Evolutionary conservation across 768 basidiomycete genomes (phyloP).

Genomic region (Suillus hirtellus): DNA sequence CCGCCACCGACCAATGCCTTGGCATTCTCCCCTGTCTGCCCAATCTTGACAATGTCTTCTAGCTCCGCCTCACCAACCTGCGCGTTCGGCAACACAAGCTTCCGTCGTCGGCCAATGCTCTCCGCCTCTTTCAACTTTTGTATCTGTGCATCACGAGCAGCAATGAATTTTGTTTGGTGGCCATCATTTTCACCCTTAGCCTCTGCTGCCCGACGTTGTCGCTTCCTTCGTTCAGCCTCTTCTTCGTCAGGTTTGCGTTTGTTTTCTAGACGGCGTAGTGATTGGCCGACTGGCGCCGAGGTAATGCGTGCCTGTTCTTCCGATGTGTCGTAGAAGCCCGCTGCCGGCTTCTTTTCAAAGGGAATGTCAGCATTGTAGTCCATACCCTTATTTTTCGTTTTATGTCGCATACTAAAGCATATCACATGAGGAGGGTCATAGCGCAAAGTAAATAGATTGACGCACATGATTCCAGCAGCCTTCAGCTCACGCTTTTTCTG

Average conservation of each 20-base stretch:
- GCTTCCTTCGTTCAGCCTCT: constrained; percentile 90
- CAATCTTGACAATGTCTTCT: constrained; percentile 99
- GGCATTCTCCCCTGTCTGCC: constrained; percentile 86
- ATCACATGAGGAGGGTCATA: constrained; percentile 10
- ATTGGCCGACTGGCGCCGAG: constrained; percentile 89
- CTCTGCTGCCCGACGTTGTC: constrained; percentile 63
- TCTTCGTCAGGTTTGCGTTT: constrained; percentile 94
- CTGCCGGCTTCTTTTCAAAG: constrained; percentile 93
- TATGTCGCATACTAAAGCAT: constrained; percentile 75
- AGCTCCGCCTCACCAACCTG: constrained; percentile 95
- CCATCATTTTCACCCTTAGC: constrained; percentile 63
- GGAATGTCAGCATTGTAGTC: constrained; percentile 99
- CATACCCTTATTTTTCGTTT: constrained; percentile 97
- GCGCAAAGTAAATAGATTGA: constrained; percentile 19
- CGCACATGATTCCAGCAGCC: constrained; percentile 95
- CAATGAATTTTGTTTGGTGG: constrained; percentile 91
- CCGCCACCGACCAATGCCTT: constrained; percentile 82
- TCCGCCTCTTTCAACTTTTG: constrained; percentile 98
- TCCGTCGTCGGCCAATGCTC: constrained; percentile 85
- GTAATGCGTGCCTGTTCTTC: constrained; percentile 89
- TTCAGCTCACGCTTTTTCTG: constrained; percentile 99
- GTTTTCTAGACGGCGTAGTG: constrained; percentile 88
- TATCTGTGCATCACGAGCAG: constrained; percentile 97
- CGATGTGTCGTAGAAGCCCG: constrained; percentile 96
- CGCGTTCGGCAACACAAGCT: constrained; percentile 80